Conservation (phyloP, 2,329 filamentous ascomycete species). For the Chaetomiaceae sp. region DNA sequence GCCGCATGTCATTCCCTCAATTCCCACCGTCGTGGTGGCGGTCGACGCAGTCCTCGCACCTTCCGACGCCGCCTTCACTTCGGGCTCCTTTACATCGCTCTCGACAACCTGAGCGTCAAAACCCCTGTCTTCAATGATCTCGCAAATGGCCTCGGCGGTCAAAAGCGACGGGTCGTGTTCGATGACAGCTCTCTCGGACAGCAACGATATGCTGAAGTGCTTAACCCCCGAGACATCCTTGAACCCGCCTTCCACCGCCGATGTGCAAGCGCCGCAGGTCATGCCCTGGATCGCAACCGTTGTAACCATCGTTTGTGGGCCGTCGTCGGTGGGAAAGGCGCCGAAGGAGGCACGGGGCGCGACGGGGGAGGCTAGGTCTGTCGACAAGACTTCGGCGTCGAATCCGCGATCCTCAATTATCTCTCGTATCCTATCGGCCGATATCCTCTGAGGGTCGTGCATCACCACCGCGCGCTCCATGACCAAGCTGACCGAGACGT, state of each 20-base stretch:
- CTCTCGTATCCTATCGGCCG: constrained; percentile 72
- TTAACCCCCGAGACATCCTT: constrained; percentile 68
- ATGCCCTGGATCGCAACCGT: constrained; percentile 79
- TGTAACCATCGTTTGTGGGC: constrained; percentile 54
- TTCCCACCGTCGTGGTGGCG: constrained; percentile 76
- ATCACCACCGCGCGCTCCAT: constrained; percentile 95
- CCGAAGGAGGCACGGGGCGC: constrained; percentile 34
- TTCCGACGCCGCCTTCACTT: constrained; percentile 31
- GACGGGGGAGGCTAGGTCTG: constrained; percentile 61
- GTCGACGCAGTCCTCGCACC: constrained; percentile 38
- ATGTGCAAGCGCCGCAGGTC: constrained; percentile 88
- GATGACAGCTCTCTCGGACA: constrained; percentile 81
- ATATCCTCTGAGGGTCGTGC: constrained; percentile 72
- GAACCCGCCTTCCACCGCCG: constrained; percentile 77
- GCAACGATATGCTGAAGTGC: constrained; percentile 74
- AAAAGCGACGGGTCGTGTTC: constrained; percentile 64
- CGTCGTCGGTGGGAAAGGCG: constrained; percentile 36
- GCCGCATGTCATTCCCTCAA: constrained; percentile 97
- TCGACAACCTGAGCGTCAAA: constrained; percentile 79
- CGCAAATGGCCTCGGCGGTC: constrained; percentile 49
- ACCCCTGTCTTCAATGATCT: constrained; percentile 65
- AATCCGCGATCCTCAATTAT: constrained; percentile 91
- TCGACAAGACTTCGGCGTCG: constrained; percentile 82
- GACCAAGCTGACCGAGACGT: constrained; percentile 85
- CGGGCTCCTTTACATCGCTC: constrained; percentile 49